These are phyloP conservation scores for Mycena vulgaris DNA, from an alignment of 768 basidiomycete genomes.

Conservation along the genomic window DNA sequence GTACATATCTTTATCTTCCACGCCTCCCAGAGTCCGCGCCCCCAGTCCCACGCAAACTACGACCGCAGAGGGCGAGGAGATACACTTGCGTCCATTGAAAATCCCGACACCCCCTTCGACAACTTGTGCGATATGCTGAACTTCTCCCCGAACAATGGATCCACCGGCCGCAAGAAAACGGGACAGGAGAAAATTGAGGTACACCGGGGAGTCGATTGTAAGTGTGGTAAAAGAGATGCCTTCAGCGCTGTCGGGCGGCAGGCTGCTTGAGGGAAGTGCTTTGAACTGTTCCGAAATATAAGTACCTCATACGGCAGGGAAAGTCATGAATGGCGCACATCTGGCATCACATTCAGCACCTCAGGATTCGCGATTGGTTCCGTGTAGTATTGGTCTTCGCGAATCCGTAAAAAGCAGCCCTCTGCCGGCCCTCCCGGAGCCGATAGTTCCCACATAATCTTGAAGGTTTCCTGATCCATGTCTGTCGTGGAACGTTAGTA, in stretches of 20 bases:
- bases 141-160: constrained; percentile 65
- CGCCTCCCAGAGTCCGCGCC: constrained; percentile 81
- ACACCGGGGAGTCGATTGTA: constrained; percentile 78
- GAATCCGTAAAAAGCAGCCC: constrained; percentile 74
- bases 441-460: constrained; percentile 83
- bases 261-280: constrained; percentile 49
- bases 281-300: constrained; percentile 53
- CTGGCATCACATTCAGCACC: constrained; percentile 67
- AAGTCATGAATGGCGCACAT: constrained; percentile 53
- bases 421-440: constrained; percentile 69
- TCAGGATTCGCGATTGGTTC: constrained; percentile 57
- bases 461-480: constrained; percentile 81
- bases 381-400: constrained; percentile 73
- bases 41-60: constrained; percentile 84
- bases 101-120: constrained; percentile 71
- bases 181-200: constrained; percentile 78
- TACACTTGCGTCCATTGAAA: constrained; percentile 47
- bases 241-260: constrained; percentile 52
- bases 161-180: constrained; percentile 80
- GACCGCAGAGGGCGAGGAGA: constrained; percentile 65
- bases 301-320: constrained; percentile 39
- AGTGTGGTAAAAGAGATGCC: constrained; percentile 78
- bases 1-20: constrained; percentile 81
- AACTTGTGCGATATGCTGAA: constrained; percentile 81
- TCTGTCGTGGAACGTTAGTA: constrained; percentile 53